phyloP scores from a whole-genome alignment of 257 asterid species.

The Penstemon newberryi region DNA sequence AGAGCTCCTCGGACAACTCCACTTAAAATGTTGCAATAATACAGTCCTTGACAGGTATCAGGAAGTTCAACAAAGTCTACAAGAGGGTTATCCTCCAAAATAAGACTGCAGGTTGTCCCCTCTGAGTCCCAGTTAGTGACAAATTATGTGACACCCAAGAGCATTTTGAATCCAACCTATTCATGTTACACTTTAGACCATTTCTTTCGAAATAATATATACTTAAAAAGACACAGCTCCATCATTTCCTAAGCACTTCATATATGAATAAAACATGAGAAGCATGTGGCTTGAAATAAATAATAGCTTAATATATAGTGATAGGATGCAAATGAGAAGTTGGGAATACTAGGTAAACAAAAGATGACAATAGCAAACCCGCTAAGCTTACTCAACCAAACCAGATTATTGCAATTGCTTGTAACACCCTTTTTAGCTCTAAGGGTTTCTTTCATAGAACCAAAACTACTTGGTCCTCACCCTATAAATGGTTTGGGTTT shows the following conservation, averaged over 20 bases:
- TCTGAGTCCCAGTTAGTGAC: constrained; percentile 81
- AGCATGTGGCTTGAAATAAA: not conserved
- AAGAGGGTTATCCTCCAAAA: constrained; percentile 91
- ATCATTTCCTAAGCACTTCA: no score
- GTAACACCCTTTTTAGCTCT: no score
- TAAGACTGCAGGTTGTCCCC: constrained; percentile 91
- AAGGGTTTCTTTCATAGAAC: no score
- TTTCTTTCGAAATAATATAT: not conserved
- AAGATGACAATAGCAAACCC: not conserved
- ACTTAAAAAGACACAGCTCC: not conserved
- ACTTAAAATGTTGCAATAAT: constrained; percentile 87
- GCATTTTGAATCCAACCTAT: constrained; percentile 85
- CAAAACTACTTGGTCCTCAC: no score
- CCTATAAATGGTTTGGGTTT: no score
- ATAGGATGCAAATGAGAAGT: not conserved
- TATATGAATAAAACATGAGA: not conserved
- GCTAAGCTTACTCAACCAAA: no score
- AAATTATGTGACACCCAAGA: constrained; percentile 72
- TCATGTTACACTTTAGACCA: not conserved
- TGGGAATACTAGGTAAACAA: not conserved
- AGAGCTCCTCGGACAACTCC: constrained; percentile 94
- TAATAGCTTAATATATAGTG: not conserved
- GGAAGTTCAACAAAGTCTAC: constrained; percentile 99
- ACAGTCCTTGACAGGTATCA: constrained; percentile 93
- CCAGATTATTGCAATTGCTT: no score